Base-by-base conservation (phyloP, 495 filamentous ascomycete genomes). In the Aspergillus bertholletiae region DNA sequence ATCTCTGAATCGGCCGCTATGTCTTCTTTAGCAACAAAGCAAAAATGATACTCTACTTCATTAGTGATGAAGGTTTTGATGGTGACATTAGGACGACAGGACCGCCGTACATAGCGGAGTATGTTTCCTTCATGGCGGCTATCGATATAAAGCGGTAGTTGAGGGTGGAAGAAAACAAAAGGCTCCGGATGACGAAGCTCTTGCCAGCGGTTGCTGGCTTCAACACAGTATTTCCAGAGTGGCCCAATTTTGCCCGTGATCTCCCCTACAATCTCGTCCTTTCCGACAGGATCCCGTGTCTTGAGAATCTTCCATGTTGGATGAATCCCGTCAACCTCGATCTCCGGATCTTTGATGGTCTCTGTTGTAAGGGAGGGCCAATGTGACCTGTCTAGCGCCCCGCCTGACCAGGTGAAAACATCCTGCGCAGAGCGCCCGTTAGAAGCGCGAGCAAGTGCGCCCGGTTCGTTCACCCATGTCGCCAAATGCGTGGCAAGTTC, bases 141-240 rank as follows among this genome's bases (percentile, higher is more conserved):
- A 68, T 98, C 94, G 56, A 98, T 92, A 72, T 91, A 96, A 13
- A 98, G 80, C 0, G 93, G 89, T 17, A 93, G 81, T 44, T 81
- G 78, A 6, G 87, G 86, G 61, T 90, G 89, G 69, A 94, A 93
- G 62, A 92, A 87, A 27, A 96, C 88, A 57, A 91, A 92, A 6
- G 88, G 89, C 32, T 91, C 84, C 5, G 94, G 92, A 64, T 90
- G 88, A 28, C 82, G 82, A 24, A 93, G 72, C 18, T 85, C 80
- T 9, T 80, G 72, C 88, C 89, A 96, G 37, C 88, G 81, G 69
- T 93, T 93, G 7, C 72, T 74, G 0, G 81, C 72, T 60, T 94
- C 85, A 7, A 80, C 71, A 53, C 82, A 88, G 63, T 97, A 97
- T 32, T 87, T 80, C 32, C 86, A 82, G 57, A 89, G 84, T 45